Percentiles rank a stretch among this genome's conserved stretches.
Conservation (phyloP, 2,329 filamentous ascomycete genomes). For the Diplodia sapinea region DNA sequence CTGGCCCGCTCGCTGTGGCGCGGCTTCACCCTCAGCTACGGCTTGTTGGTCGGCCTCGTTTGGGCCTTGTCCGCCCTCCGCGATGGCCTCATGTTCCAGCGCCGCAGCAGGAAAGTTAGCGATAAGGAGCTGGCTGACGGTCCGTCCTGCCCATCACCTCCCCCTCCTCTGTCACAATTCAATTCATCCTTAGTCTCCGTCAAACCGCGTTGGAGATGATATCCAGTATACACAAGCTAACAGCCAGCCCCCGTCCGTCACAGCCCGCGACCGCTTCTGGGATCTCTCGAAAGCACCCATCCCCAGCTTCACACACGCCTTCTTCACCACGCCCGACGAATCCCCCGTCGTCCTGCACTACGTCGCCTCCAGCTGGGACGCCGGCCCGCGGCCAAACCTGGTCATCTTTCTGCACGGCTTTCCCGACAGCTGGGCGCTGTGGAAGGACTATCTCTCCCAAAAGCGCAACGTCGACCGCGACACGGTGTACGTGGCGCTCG, state of each 20-base stretch:
- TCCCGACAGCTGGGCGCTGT: slow-evolving; percentile 64
- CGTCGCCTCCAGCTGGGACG: slow-evolving; percentile 48
- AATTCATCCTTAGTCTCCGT: no score
- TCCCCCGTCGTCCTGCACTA: slow-evolving; percentile 60
- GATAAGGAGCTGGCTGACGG: slow-evolving; percentile 40
- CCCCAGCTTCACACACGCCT: slow-evolving; percentile 57
- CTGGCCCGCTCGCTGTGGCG: slow-evolving; percentile 2
- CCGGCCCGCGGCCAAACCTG: slow-evolving; percentile 40
- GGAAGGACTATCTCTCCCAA: slow-evolving; percentile 54
- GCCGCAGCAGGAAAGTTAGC: slow-evolving; percentile 38
- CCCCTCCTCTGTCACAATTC: not conserved
- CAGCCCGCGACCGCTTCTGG: slow-evolving; percentile 62
- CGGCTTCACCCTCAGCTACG: slow-evolving; percentile 38
- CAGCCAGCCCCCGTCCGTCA: not conserved
- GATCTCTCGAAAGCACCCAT: slow-evolving; percentile 55
- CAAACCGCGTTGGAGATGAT: not conserved
- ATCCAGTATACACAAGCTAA: slow-evolving; percentile 21
- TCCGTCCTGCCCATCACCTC: slow-evolving; percentile 32
- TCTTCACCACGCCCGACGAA: slow-evolving; percentile 53
- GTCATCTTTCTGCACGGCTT: slow-evolving; percentile 65
- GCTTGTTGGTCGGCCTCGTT: slow-evolving; percentile 38
- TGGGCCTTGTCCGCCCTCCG: slow-evolving; percentile 38
- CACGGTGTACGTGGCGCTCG: slow-evolving; percentile 60
- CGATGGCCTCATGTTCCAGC: slow-evolving; percentile 41
- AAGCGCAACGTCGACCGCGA: slow-evolving; percentile 35